A percentile compares a stretch with the other conserved stretches of the same genome.
Conservation (phyloP, 306 rosid genomes). For the Coriaria nepalensis region DNA sequence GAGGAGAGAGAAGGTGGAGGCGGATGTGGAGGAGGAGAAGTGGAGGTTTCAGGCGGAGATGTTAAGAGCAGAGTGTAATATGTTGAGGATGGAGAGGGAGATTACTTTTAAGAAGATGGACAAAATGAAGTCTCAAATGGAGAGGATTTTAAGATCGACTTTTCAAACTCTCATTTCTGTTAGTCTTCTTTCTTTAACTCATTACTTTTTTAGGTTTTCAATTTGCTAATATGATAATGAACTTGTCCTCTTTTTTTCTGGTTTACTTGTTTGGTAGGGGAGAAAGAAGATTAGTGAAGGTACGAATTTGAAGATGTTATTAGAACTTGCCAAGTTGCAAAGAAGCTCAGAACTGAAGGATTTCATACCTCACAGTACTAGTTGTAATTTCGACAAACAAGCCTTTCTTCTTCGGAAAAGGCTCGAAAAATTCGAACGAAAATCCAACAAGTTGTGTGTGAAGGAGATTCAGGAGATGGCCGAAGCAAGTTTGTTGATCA, state of each 20-base stretch:
- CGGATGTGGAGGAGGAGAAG: conserved; percentile 45
- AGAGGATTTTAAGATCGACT: conserved; percentile 51
- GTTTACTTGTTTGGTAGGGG: conserved; percentile 36
- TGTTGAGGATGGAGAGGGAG: conserved; percentile 87
- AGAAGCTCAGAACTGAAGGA: conserved; percentile 35
- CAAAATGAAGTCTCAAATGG: conserved; percentile 41
- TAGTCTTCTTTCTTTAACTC: conserved; percentile 16
- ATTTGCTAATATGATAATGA: background rate
- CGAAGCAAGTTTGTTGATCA: conserved; percentile 38
- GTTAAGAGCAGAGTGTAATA: conserved; percentile 86
- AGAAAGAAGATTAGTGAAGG: conserved; percentile 55
- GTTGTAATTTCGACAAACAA: conserved; percentile 49
- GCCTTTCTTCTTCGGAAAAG: conserved; percentile 36
- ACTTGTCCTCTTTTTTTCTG: background rate
- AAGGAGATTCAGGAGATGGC: conserved; percentile 53
- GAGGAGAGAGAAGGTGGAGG: conserved; percentile 43
- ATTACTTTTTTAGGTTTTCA: background rate
- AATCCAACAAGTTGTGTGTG: conserved; percentile 36
- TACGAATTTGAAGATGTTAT: conserved; percentile 21
- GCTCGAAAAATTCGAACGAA: conserved; percentile 42
- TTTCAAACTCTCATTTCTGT: conserved; percentile 65
- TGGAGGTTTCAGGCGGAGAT: conserved; percentile 93
- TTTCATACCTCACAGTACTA: conserved; percentile 16
- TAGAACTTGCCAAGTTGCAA: conserved; percentile 57
- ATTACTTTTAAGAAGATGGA: conserved; percentile 51